These are phyloP conservation scores for Ogataea trehalophila DNA, from an alignment of 805 yeast genomes.

Conservation along the genomic window DNA sequence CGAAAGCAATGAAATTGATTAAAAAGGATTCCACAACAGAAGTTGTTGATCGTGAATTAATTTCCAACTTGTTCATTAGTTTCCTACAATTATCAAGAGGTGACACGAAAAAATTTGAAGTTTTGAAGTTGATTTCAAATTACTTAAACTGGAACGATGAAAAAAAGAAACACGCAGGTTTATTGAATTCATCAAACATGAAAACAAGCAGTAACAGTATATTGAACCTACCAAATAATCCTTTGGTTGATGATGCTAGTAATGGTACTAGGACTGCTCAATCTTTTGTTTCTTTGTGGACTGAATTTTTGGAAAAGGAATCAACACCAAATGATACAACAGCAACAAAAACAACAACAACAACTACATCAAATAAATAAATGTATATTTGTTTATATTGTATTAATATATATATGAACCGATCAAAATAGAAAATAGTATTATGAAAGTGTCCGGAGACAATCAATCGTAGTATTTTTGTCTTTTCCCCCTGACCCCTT, in stretches of 20 bases:
- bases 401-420: neutral
- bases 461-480: no score
- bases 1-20: slow-evolving; percentile 84
- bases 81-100: slow-evolving; percentile 87
- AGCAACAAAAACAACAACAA: neutral
- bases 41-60: slow-evolving; percentile 80
- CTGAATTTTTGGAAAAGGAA: slow-evolving; percentile 73
- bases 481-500: no score
- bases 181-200: slow-evolving; percentile 30
- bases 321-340: slow-evolving; percentile 33
- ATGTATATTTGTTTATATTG: neutral
- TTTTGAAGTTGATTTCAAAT: slow-evolving; percentile 75
- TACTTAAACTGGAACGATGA: slow-evolving; percentile 86
- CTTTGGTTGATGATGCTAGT: slow-evolving; percentile 25
- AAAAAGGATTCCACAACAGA: slow-evolving; percentile 73
- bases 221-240: slow-evolving; percentile 20
- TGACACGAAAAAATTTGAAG: slow-evolving; percentile 92
- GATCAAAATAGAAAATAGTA: neutral
- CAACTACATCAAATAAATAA: neutral
- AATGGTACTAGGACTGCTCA: slow-evolving; percentile 24
- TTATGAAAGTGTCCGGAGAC: neutral
- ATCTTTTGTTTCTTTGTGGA: slow-evolving; percentile 68
- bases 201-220: slow-evolving; percentile 30
- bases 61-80: slow-evolving; percentile 79
- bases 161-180: slow-evolving; percentile 71